A percentile compares a stretch with the other conserved stretches of the same genome.
Conservation (phyloP, 257 asterid genomes). For the Rehmannia glutinosa region DNA sequence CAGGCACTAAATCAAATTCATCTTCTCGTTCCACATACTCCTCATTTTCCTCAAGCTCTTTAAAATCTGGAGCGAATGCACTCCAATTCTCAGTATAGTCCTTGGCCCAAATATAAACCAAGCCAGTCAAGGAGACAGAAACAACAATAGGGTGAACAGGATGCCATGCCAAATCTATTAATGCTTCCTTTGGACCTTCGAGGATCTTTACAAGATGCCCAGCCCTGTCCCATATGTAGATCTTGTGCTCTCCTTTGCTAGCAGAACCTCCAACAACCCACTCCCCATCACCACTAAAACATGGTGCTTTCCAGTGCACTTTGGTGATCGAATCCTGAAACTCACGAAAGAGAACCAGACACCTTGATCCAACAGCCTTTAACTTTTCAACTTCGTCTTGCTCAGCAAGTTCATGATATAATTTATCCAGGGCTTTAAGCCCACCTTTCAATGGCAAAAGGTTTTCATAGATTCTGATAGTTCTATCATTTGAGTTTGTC, state of each 20-base stretch:
- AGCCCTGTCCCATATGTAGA: constrained; percentile 82
- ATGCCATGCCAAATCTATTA: constrained; percentile 85
- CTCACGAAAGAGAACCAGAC: constrained; percentile 55
- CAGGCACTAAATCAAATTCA: constrained; percentile 75
- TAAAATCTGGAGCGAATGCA: constrained; percentile 87
- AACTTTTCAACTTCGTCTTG: constrained; percentile 51
- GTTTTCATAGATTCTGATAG: constrained; percentile 63
- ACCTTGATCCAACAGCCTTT: constrained; percentile 61
- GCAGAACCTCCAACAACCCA: constrained; percentile 92
- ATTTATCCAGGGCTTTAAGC: constrained; percentile 36
- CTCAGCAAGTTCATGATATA: constrained; percentile 25
- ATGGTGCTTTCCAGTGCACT: constrained; percentile 87
- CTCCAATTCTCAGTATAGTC: constrained; percentile 93
- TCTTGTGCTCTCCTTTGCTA: constrained; percentile 87
- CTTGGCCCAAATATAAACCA: constrained; percentile 84
- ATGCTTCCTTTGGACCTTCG: constrained; percentile 85
- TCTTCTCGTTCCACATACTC: constrained; percentile 86
- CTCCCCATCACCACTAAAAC: constrained; percentile 90
- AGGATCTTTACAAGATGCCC: constrained; percentile 87
- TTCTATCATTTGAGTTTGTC: constrained; percentile 74
- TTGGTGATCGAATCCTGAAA: constrained; percentile 78
- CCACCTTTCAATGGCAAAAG: constrained; percentile 64
- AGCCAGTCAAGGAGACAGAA: constrained; percentile 75
- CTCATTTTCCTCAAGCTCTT: constrained; percentile 86
- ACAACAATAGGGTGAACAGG: constrained; percentile 74